These are phyloP conservation scores for Effrenium voratum DNA, from an alignment of 73 alveolate genomes.

Conservation along the genomic window DNA sequence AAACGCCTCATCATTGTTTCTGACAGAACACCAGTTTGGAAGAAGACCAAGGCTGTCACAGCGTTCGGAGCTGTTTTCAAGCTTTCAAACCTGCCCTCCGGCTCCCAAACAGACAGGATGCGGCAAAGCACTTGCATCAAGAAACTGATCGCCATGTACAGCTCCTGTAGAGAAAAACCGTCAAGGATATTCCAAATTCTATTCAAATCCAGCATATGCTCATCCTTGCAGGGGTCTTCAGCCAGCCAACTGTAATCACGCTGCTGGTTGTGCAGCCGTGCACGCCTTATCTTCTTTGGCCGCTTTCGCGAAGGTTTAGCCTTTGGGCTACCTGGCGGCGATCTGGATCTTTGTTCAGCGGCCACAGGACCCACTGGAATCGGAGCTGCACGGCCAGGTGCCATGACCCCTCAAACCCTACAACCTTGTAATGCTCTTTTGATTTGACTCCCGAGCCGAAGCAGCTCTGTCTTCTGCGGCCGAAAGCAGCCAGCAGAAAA, in stretches of 20 bases:
- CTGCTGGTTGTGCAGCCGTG: conserved; percentile 21
- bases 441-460: too few relatives aligned
- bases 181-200: not conserved
- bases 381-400: too few relatives aligned
- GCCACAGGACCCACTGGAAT: too few relatives aligned
- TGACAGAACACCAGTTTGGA: conserved; percentile 14
- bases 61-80: not conserved
- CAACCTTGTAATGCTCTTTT: too few relatives aligned
- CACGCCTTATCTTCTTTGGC: conserved; percentile 19
- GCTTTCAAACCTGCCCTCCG: conserved; percentile 1
- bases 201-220: not conserved
- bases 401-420: too few relatives aligned
- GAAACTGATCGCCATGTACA: conserved; percentile 31
- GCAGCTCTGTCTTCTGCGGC: too few relatives aligned
- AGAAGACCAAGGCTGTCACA: conserved; percentile 9
- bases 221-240: not conserved
- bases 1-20: conserved; percentile 1
- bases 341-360: too few relatives aligned
- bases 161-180: not conserved
- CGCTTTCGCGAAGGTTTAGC: conserved; percentile 23
- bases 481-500: too few relatives aligned
- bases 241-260: conserved; percentile 14
- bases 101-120: conserved; percentile 43
- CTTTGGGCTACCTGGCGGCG: not conserved
- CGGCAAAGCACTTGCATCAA: not conserved